Percentiles rank a stretch among this genome's conserved stretches.
phyloP scores from a whole-genome alignment of 129 eudicot species.

The Arctium minus region DNA sequence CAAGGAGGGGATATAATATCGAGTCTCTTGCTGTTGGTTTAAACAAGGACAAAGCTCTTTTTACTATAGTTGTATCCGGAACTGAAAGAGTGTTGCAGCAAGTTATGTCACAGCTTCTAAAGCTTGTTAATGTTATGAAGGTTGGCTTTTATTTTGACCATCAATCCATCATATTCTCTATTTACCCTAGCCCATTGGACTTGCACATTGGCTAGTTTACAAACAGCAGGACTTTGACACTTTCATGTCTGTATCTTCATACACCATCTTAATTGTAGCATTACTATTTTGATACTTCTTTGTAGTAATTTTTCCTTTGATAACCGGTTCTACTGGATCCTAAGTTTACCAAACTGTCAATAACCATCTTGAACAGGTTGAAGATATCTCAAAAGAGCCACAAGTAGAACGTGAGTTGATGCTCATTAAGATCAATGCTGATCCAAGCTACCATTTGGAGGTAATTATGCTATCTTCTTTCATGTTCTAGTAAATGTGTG shows the following conservation, averaged over 20 bases:
- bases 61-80: conserved; percentile 87
- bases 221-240: background rate
- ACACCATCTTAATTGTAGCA: background rate
- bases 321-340: background rate
- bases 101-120: conserved; percentile 83
- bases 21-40: conserved; percentile 96
- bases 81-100: conserved; percentile 78
- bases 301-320: background rate
- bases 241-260: background rate
- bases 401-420: conserved; percentile 94
- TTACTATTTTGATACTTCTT: background rate
- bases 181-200: background rate
- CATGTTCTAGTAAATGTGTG: background rate
- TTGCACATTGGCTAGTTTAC: background rate
- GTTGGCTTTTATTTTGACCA: conserved; percentile 22
- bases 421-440: conserved; percentile 84
- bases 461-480: conserved; percentile 30
- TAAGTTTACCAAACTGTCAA: background rate
- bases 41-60: conserved; percentile 88
- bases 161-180: background rate
- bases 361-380: conserved; percentile 47
- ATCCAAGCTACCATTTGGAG: conserved; percentile 66
- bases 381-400: conserved; percentile 83
- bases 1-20: conserved; percentile 86
- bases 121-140: conserved; percentile 88